Conservation (phyloP, 352 stramenopile species). For the Globisporangium irregulare region DNA sequence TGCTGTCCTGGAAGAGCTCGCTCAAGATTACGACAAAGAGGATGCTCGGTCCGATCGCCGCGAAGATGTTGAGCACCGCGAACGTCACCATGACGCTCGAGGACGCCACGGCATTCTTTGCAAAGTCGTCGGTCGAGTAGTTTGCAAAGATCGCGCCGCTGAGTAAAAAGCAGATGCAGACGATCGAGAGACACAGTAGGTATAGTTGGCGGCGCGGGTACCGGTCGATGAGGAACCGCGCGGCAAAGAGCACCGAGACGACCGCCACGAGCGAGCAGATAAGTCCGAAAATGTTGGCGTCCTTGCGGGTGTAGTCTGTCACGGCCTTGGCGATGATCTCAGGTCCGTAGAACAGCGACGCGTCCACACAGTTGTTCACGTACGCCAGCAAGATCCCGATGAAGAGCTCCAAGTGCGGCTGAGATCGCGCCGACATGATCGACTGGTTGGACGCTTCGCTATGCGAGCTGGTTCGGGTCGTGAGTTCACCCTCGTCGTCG, state of each 20-base stretch:
- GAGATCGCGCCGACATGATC: conserved; percentile 7
- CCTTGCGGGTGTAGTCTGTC: conserved; percentile 43
- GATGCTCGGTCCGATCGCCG: conserved; percentile 69
- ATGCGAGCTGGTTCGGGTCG: conserved; percentile 5
- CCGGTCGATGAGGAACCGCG: conserved; percentile 62
- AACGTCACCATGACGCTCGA: conserved; percentile 65
- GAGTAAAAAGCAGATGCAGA: conserved; percentile 64
- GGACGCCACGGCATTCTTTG: conserved; percentile 35
- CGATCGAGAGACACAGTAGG: conserved; percentile 63
- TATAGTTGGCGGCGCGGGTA: conserved; percentile 71
- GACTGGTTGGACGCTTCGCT: conserved; percentile 6
- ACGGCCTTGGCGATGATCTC: conserved; percentile 79
- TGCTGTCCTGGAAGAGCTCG: conserved; percentile 81
- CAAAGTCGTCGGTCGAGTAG: conserved; percentile 67
- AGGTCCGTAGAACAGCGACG: conserved; percentile 85
- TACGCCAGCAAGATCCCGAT: conserved; percentile 80
- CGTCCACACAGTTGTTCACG: conserved; percentile 87
- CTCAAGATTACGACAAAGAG: conserved; percentile 85
- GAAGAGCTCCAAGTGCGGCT: conserved; percentile 56
- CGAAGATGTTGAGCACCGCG: conserved; percentile 69
- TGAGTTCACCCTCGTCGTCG: conserved; percentile 30
- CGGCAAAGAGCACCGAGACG: conserved; percentile 63
- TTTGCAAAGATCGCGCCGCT: conserved; percentile 66
- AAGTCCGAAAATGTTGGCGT: conserved; percentile 81
- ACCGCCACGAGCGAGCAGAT: conserved; percentile 65